Conservation (phyloP, 2,329 filamentous ascomycete genomes). For the Didymella exigua region DNA sequence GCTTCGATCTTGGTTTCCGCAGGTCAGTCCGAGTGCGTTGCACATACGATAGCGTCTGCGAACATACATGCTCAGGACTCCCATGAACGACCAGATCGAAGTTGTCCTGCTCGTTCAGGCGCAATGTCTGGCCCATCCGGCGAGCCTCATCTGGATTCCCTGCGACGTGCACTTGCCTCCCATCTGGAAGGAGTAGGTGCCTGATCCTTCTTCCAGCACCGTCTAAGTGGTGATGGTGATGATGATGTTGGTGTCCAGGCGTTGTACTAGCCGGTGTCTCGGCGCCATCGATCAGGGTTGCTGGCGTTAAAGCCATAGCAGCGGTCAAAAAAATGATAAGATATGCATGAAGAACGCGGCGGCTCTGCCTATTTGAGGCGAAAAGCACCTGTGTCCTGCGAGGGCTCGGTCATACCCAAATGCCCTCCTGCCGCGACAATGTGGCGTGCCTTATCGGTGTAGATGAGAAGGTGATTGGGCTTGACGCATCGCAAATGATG, state of each 20-base stretch:
- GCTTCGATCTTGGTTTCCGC: constrained; percentile 46
- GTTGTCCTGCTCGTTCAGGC: constrained; percentile 44
- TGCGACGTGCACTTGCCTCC: constrained; percentile 62
- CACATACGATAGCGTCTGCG: too few relatives aligned
- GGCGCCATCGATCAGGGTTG: neutral
- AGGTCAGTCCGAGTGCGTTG: too few relatives aligned
- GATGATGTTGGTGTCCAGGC: constrained; percentile 15
- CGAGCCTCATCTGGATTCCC: constrained; percentile 61
- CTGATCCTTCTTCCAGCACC: constrained; percentile 52
- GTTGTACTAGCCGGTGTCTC: neutral
- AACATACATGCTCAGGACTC: constrained; percentile 54
- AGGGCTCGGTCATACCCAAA: neutral
- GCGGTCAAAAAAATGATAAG: neutral
- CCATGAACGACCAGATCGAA: constrained; percentile 66
- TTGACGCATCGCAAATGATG: neutral
- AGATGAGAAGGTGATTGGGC: neutral
- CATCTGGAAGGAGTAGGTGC: constrained; percentile 62
- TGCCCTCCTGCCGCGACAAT: neutral
- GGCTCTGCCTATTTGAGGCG: neutral
- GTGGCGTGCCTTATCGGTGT: constrained; percentile 2
- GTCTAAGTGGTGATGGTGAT: constrained; percentile 33
- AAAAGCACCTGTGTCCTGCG: neutral
- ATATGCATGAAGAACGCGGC: neutral
- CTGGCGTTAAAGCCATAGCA: constrained; percentile 5
- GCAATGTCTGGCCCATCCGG: constrained; percentile 54